These are phyloP conservation scores for Pythium sukuiense DNA, from an alignment of 352 stramenopile species.

Conservation along the genomic window DNA sequence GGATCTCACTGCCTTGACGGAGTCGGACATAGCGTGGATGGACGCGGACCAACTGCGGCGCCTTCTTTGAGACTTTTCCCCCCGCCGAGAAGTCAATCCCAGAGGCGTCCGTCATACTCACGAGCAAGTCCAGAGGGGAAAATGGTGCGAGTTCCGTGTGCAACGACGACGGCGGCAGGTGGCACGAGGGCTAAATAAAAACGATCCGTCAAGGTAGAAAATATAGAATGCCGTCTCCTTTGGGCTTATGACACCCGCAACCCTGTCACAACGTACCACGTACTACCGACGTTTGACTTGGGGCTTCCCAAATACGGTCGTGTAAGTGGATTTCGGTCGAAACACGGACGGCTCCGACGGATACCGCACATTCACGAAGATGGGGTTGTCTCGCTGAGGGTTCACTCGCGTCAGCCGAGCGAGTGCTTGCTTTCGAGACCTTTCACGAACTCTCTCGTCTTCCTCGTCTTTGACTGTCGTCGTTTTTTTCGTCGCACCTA, in stretches of 20 bases:
- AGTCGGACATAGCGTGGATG: slow-evolving; percentile 61
- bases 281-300: slow-evolving; percentile 11
- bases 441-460: neutral
- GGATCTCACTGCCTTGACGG: slow-evolving; percentile 61
- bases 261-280: neutral
- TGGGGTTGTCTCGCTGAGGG: slow-evolving; percentile 36
- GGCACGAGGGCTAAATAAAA: neutral
- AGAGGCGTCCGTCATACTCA: slow-evolving; percentile 4
- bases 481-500: slow-evolving; percentile 11
- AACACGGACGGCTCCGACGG: slow-evolving; percentile 44
- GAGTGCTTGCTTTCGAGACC: neutral
- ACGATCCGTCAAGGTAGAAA: neutral
- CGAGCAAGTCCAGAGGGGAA: neutral
- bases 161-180: neutral
- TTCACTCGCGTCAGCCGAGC: neutral
- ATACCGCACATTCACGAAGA: slow-evolving; percentile 51
- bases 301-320: slow-evolving; percentile 28
- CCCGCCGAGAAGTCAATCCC: slow-evolving; percentile 3
- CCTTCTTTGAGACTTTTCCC: slow-evolving; percentile 31
- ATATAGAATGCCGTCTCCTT: neutral
- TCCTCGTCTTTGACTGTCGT: neutral
- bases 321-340: slow-evolving; percentile 42
- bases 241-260: neutral
- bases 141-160: neutral
- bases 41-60: slow-evolving; percentile 47